Percentiles rank a stretch among this genome's conserved stretches.
phyloP scores from a whole-genome alignment of 768 basidiomycete species.

The Phanerochaete sordida region DNA sequence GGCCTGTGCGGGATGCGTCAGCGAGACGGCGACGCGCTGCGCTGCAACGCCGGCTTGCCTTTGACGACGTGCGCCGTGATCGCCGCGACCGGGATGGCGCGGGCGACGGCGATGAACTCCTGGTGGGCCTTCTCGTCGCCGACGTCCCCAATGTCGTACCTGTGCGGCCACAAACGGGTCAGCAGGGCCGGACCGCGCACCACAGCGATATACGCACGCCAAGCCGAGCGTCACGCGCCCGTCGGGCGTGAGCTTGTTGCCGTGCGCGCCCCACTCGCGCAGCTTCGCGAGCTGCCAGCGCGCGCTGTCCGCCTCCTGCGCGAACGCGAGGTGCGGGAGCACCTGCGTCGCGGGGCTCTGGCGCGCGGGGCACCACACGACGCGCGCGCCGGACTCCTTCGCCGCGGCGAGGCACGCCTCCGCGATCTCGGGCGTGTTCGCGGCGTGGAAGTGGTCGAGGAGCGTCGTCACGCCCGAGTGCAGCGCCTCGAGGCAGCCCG shows the following conservation, averaged over 20 bases:
- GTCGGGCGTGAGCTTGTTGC: constrained; percentile 21
- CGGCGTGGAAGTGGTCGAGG: constrained; percentile 29
- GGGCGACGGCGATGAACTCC: constrained; percentile 19
- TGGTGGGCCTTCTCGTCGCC: constrained; percentile 17
- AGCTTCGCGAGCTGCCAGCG: constrained; percentile 24
- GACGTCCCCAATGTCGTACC: constrained; percentile 20
- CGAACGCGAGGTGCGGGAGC: constrained; percentile 18
- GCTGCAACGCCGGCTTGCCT: constrained; percentile 4
- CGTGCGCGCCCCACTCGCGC: constrained; percentile 19
- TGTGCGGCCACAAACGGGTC: background rate
- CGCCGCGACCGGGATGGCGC: constrained; percentile 16
- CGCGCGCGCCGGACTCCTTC: constrained; percentile 25
- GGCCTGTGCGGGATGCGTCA: constrained; percentile 11
- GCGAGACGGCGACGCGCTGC: background rate
- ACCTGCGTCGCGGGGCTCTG: constrained; percentile 21
- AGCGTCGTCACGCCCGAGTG: constrained; percentile 29
- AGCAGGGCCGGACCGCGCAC: background rate
- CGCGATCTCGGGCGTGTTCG: constrained; percentile 21
- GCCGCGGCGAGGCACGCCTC: constrained; percentile 23
- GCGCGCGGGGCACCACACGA: constrained; percentile 24
- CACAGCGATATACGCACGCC: constrained; percentile 11
- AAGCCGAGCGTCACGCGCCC: constrained; percentile 28
- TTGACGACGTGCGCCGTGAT: constrained; percentile 27
- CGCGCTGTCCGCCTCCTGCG: constrained; percentile 16
- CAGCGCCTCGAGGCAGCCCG: constrained; percentile 28